A percentile compares a stretch with the other conserved stretches of the same genome.
Conservation (phyloP, 306 rosid species). For the Vigna radiata region DNA sequence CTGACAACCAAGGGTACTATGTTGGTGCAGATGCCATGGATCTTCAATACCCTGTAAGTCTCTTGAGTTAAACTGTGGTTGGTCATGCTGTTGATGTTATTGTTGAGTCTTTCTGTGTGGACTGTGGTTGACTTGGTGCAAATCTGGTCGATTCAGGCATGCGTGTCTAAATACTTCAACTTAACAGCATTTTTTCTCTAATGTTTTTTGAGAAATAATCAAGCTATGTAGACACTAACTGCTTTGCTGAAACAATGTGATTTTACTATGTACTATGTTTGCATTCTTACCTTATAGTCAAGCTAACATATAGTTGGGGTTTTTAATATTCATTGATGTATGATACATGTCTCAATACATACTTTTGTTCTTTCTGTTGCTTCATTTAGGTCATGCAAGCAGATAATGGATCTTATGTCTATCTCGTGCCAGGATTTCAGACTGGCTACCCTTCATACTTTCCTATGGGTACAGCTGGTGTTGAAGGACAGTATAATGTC, state of each 20-base stretch:
- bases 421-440: conserved; percentile 78
- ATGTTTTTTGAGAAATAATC: neutral
- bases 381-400: conserved; percentile 82
- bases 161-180: conserved; percentile 9
- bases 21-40: conserved; percentile 64
- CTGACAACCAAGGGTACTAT: conserved; percentile 72
- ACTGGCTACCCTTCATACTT: conserved; percentile 62
- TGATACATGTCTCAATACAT: conserved; percentile 39
- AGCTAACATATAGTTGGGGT: neutral
- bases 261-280: neutral
- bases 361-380: conserved; percentile 38
- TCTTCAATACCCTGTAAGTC: conserved; percentile 77
- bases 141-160: conserved; percentile 18
- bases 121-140: conserved; percentile 40
- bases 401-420: conserved; percentile 81
- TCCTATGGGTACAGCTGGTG: conserved; percentile 56
- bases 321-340: neutral
- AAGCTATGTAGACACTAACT: neutral
- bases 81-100: conserved; percentile 1
- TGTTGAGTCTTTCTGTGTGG: conserved; percentile 17
- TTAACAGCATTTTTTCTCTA: conserved; percentile 24
- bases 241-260: conserved; percentile 16
- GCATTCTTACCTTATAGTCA: conserved; percentile 7
- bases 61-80: conserved; percentile 3
- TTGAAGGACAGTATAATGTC: conserved; percentile 69